Evolutionary conservation across 257 asterid species (phyloP).

Genomic region (Petrea volubilis): DNA sequence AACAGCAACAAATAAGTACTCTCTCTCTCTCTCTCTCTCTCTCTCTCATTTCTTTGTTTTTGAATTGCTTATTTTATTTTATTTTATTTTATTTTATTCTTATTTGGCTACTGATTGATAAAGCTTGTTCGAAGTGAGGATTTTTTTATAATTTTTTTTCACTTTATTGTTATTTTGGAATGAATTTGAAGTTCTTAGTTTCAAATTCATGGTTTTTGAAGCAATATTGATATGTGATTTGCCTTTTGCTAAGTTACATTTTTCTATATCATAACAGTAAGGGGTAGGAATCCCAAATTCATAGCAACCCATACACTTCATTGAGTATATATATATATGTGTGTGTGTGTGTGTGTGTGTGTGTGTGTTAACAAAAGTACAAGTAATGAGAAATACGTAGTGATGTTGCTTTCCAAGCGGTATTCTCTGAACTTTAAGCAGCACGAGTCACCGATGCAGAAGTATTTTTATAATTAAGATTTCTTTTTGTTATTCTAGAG

Average conservation of each 20-base stretch:
- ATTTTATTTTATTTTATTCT: too few species aligned
- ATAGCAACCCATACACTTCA: neutral
- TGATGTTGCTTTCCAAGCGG: neutral
- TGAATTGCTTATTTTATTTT: conserved; percentile 7
- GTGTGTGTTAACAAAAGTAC: neutral
- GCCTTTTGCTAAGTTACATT: neutral
- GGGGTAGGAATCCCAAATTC: neutral
- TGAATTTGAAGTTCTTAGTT: neutral
- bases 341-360: too few species aligned
- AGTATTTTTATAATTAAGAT: neutral
- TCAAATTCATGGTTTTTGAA: neutral
- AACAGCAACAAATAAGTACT: conserved; percentile 48
- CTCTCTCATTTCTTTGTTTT: neutral
- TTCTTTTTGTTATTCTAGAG: conserved; percentile 24
- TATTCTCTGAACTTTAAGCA: neutral
- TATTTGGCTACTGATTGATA: conserved; percentile 2
- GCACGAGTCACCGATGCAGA: neutral
- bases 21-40: neutral
- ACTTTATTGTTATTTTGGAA: neutral
- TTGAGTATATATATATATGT: too few species aligned
- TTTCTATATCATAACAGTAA: neutral
- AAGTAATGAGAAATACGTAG: neutral
- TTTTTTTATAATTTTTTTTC: neutral
- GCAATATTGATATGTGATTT: too few species aligned
- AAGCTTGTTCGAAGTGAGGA: neutral